A percentile compares a stretch with the other conserved stretches of the same genome.
Conservation (phyloP, 495 filamentous ascomycete genomes). For the Neurospora intermedia region DNA sequence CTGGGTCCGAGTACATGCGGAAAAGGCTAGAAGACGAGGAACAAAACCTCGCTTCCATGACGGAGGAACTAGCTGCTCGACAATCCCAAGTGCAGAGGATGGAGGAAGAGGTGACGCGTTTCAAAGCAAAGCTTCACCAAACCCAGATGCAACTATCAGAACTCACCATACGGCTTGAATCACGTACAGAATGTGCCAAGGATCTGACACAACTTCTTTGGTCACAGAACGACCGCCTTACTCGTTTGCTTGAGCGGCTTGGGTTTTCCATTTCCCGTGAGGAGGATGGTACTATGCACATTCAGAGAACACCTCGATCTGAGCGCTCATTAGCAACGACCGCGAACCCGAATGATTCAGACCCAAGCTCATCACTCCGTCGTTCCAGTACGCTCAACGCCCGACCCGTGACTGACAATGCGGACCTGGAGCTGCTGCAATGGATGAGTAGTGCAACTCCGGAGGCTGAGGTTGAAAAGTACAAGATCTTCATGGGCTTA, state of each 20-base stretch:
- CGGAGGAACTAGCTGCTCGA: slow-evolving; percentile 54
- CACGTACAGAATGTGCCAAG: slow-evolving; percentile 57
- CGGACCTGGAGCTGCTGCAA: slow-evolving; percentile 55
- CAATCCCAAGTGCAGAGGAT: slow-evolving; percentile 54
- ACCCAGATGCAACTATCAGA: slow-evolving; percentile 40
- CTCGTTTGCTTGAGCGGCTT: slow-evolving; percentile 69
- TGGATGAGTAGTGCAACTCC: slow-evolving; percentile 66
- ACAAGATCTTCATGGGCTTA: slow-evolving; percentile 55
- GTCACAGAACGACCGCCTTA: slow-evolving; percentile 63
- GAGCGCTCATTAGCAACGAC: slow-evolving; percentile 31
- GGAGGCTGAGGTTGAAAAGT: slow-evolving; percentile 59
- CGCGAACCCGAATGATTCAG: slow-evolving; percentile 44
- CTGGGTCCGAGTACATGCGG: slow-evolving; percentile 63
- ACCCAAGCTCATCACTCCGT: slow-evolving; percentile 49
- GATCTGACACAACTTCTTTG: slow-evolving; percentile 76
- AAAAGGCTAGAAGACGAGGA: slow-evolving; percentile 63
- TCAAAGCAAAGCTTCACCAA: slow-evolving; percentile 44
- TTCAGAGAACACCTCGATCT: slow-evolving; percentile 65
- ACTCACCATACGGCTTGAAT: slow-evolving; percentile 42
- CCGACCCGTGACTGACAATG: slow-evolving; percentile 31
- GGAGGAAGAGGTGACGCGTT: slow-evolving; percentile 54
- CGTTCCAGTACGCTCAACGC: slow-evolving; percentile 34
- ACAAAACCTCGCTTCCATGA: slow-evolving; percentile 44
- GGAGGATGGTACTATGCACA: slow-evolving; percentile 53
- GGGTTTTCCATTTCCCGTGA: slow-evolving; percentile 71